A percentile compares a stretch with the other conserved stretches of the same genome.
Evolutionary conservation across 1,284 basidiomycete species (phyloP).

Genomic region (Marasmius fiardii): DNA sequence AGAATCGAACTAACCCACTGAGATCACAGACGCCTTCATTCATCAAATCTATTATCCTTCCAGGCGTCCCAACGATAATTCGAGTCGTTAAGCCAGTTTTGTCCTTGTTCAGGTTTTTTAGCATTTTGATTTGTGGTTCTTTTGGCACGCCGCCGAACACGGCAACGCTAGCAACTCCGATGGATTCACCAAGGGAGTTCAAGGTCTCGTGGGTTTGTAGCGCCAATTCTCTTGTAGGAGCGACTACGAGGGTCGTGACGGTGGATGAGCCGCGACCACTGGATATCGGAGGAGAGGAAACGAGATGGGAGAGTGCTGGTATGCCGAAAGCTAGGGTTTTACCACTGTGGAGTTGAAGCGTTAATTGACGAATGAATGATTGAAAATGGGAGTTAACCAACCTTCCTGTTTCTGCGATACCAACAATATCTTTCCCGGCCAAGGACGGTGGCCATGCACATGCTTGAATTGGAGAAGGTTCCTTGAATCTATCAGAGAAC

Average conservation of each 20-base stretch:
- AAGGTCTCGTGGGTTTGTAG: constrained; percentile 93
- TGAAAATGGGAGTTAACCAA: constrained; percentile 21
- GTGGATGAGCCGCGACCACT: constrained; percentile 31
- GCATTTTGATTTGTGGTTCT: constrained; percentile 70
- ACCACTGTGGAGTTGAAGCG: constrained; percentile 50
- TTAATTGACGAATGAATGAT: constrained; percentile 7
- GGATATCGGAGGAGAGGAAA: constrained; percentile 31
- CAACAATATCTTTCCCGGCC: constrained; percentile 84
- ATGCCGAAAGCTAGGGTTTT: constrained; percentile 98
- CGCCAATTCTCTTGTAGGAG: constrained; percentile 93
- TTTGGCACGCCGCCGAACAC: constrained; percentile 94
- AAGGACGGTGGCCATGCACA: constrained; percentile 94
- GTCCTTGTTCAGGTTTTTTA: constrained; percentile 47
- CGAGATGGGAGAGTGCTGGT: constrained; percentile 75
- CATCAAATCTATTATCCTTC: constrained; percentile 88
- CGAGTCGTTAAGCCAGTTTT: constrained; percentile 55
- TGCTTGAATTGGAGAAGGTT: constrained; percentile 95
- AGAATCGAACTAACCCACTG: constrained; percentile 51
- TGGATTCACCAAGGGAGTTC: constrained; percentile 70
- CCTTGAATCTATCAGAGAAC: constrained; percentile 65
- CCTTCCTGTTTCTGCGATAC: constrained; percentile 97
- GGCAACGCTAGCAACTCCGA: constrained; percentile 80
- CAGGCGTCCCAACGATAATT: constrained; percentile 93
- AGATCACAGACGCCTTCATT: constrained; percentile 84
- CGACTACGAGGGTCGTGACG: constrained; percentile 82